phyloP scores from a whole-genome alignment of 1,139 yeast genomes.

The Lodderomyces pseudojiufengensis region DNA sequence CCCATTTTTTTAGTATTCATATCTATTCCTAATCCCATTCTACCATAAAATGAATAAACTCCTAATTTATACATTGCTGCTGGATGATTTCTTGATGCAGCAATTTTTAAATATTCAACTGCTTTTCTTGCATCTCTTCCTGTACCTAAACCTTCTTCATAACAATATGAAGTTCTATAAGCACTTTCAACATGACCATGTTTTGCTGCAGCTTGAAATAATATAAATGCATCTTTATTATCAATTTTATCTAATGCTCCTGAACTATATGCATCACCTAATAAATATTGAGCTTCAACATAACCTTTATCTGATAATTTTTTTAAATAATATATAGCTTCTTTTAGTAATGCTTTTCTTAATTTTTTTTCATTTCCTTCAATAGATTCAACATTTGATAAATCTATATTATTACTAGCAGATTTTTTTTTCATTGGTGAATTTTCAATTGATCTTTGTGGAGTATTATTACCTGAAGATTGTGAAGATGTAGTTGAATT shows the following conservation, averaged over 20 bases:
- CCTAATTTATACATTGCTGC: conserved; percentile 95
- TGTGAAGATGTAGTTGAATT: conserved; percentile 12
- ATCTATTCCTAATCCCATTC: conserved; percentile 75
- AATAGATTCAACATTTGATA: conserved; percentile 16
- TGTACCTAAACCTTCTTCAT: conserved; percentile 91
- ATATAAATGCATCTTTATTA: conserved; percentile 65
- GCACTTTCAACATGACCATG: conserved; percentile 91
- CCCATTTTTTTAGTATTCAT: conserved; percentile 77
- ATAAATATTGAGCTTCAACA: conserved; percentile 83
- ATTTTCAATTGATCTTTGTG: conserved; percentile 19
- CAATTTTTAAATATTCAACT: conserved; percentile 76
- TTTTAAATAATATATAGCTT: conserved; percentile 68
- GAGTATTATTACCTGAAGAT: conserved; percentile 15
- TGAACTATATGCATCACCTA: conserved; percentile 84
- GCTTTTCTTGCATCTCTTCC: conserved; percentile 86
- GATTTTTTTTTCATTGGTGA: conserved; percentile 23
- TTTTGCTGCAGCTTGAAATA: conserved; percentile 88
- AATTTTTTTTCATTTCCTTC: conserved; percentile 29
- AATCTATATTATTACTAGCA: conserved; percentile 22
- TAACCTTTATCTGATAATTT: conserved; percentile 78
- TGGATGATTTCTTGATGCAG: conserved; percentile 89
- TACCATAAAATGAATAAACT: conserved; percentile 74
- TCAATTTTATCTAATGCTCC: conserved; percentile 88
- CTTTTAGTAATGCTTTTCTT: conserved; percentile 59
- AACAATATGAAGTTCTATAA: conserved; percentile 85